Conservation (phyloP, 306 rosid genomes). For the Dryas drummondii region DNA sequence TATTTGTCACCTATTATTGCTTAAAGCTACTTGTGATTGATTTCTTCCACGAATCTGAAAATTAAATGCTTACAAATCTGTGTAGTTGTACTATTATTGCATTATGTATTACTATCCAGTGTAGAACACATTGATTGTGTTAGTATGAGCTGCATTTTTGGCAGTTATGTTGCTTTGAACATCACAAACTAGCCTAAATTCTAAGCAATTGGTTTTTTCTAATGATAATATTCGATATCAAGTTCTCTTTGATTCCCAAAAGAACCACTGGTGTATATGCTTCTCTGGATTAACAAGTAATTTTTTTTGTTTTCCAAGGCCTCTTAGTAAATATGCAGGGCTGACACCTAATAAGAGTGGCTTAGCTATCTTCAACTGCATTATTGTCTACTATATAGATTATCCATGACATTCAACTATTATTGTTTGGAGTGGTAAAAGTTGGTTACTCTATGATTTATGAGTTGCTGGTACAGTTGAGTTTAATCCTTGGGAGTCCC, state of each 20-base stretch:
- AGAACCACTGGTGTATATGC: background rate
- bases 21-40: background rate
- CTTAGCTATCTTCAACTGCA: no score
- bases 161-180: background rate
- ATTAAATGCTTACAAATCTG: background rate
- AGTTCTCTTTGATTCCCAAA: background rate
- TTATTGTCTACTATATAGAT: no score
- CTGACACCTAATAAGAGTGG: no score
- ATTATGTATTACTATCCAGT: background rate
- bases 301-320: no score
- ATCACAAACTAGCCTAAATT: background rate
- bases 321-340: no score
- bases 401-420: no score
- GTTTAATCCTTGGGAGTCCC: no score
- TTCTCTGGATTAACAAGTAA: background rate
- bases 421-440: no score
- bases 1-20: background rate
- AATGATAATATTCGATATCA: background rate
- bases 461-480: no score
- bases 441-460: no score
- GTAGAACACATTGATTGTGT: background rate
- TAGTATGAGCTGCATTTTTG: background rate
- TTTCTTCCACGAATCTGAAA: background rate
- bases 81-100: background rate
- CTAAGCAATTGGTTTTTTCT: background rate